phyloP scores from a whole-genome alignment of 768 basidiomycete species.

The Candolleomyces eurysporus region DNA sequence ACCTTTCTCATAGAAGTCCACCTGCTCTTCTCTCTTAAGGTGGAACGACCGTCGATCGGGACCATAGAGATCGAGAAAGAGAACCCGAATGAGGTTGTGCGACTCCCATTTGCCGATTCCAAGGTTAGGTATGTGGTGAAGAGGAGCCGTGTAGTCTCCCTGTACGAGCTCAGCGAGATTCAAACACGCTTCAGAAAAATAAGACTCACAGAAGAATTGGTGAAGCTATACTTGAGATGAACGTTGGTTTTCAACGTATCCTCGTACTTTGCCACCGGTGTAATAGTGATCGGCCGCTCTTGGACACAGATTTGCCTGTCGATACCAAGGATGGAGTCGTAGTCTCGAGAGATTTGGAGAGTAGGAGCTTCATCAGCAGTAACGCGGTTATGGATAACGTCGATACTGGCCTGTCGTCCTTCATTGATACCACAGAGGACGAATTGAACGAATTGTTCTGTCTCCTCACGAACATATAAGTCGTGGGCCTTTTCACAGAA shows the following conservation, averaged over 20 bases:
- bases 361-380: background rate
- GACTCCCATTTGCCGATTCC: background rate
- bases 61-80: background rate
- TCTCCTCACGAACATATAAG: background rate
- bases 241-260: constrained; percentile 1
- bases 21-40: background rate
- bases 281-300: background rate
- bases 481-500: background rate
- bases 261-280: background rate
- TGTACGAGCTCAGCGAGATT: background rate
- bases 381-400: background rate
- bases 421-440: background rate
- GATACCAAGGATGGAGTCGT: background rate
- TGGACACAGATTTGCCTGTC: background rate
- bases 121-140: constrained; percentile 1
- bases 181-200: background rate
- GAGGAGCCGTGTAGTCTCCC: background rate
- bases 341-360: background rate
- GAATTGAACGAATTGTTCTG: background rate
- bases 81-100: background rate
- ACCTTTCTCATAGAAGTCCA: background rate
- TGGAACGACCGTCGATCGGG: background rate
- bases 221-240: background rate
- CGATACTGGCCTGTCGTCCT: background rate
- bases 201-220: background rate